A percentile compares a stretch with the other conserved stretches of the same genome.
These are phyloP conservation scores for Wickerhamiella azyma DNA, from an alignment of 805 yeast species.

Conservation along the genomic window DNA sequence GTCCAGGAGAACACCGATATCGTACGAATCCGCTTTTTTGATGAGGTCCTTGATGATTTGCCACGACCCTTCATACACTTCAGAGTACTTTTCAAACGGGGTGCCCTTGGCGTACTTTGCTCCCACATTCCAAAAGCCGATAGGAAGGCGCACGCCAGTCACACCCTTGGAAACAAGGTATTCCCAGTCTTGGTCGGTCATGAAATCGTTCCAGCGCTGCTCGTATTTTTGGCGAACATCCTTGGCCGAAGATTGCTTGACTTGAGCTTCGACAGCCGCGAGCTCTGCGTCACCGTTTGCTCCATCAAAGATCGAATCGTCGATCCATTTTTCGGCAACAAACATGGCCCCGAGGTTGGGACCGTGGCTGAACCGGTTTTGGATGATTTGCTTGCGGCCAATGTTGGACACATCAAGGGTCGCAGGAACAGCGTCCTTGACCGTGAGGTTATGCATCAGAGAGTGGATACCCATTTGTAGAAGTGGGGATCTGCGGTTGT, in stretches of 20 bases:
- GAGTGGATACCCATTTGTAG: conserved; percentile 21
- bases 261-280: conserved; percentile 47
- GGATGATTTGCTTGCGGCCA: conserved; percentile 22
- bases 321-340: conserved; percentile 70
- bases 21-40: conserved; percentile 42
- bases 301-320: conserved; percentile 44
- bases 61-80: conserved; percentile 70
- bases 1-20: conserved; percentile 69
- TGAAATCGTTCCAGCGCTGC: conserved; percentile 51
- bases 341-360: conserved; percentile 77
- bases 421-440: conserved; percentile 19
- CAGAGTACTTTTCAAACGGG: conserved; percentile 40
- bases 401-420: conserved; percentile 22
- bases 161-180: conserved; percentile 56
- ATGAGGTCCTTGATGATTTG: conserved; percentile 39
- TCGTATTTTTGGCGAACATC: conserved; percentile 40
- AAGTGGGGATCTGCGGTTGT: too few relatives aligned
- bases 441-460: conserved; percentile 14
- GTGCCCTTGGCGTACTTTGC: conserved; percentile 47
- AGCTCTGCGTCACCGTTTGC: conserved; percentile 47
- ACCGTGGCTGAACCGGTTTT: conserved; percentile 46
- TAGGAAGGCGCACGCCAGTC: conserved; percentile 72
- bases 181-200: conserved; percentile 61
- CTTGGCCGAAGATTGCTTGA: conserved; percentile 37
- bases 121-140: conserved; percentile 86